Evolutionary conservation across 139 green algal species (phyloP).

Genomic region (Tetradesmus lagerheimii): DNA sequence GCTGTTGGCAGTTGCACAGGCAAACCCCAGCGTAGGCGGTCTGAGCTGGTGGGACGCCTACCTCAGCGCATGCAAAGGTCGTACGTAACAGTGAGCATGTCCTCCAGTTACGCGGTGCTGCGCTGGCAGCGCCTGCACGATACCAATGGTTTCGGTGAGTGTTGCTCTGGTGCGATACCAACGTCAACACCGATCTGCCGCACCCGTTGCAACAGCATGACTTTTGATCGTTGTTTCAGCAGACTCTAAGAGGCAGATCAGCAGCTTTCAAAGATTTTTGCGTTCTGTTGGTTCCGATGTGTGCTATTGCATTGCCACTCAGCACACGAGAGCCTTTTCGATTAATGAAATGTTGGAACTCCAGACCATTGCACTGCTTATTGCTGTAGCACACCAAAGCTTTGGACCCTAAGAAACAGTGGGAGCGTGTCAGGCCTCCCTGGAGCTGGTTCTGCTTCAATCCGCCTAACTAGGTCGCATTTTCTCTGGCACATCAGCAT

Average conservation of each 20-base stretch:
- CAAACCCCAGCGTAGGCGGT: neutral
- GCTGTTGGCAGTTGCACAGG: neutral
- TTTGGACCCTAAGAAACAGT: too few relatives aligned
- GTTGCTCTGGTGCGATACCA: neutral
- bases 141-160: neutral
- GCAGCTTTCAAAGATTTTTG: neutral
- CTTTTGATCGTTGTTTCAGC: too few relatives aligned
- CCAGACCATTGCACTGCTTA: too few relatives aligned
- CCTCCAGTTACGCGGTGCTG: neutral
- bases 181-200: neutral
- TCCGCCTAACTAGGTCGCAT: too few relatives aligned
- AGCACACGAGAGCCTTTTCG: neutral
- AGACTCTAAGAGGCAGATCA: neutral
- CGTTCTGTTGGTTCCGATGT: neutral
- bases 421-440: too few relatives aligned
- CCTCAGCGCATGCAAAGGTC: neutral
- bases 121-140: neutral
- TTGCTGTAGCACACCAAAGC: too few relatives aligned
- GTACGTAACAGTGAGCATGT: neutral
- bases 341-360: too few relatives aligned
- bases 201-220: neutral
- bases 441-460: too few relatives aligned
- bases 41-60: neutral
- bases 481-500: too few relatives aligned
- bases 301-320: neutral